Evolutionary conservation across 768 basidiomycete species (phyloP).

Genomic region (Suillus weaverae): DNA sequence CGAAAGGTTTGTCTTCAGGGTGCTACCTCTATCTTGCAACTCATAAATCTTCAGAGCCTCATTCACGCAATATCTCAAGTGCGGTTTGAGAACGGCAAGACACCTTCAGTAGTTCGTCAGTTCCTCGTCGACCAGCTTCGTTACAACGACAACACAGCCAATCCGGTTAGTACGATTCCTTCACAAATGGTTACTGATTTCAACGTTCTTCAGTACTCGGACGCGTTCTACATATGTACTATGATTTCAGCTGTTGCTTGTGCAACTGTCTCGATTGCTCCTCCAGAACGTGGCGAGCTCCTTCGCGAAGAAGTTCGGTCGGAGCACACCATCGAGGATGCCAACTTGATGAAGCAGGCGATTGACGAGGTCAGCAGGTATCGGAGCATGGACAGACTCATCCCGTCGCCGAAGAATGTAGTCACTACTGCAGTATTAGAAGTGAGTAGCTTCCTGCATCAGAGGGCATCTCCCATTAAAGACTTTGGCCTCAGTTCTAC

Average conservation of each 20-base stretch:
- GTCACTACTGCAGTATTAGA: constrained; percentile 90
- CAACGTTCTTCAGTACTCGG: constrained; percentile 65
- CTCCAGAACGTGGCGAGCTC: constrained; percentile 81
- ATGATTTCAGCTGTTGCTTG: constrained; percentile 82
- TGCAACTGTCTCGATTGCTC: constrained; percentile 71
- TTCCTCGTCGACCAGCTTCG: constrained; percentile 92
- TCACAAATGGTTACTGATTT: constrained; percentile 5
- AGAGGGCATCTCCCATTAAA: constrained; percentile 9
- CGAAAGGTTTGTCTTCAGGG: constrained; percentile 62
- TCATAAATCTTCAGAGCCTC: constrained; percentile 52
- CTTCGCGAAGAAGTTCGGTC: constrained; percentile 64
- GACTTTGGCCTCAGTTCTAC: constrained; percentile 57
- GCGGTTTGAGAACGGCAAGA: constrained; percentile 84
- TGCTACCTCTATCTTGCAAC: not conserved
- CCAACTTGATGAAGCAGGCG: constrained; percentile 69
- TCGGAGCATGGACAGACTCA: constrained; percentile 91
- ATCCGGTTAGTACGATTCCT: constrained; percentile 58
- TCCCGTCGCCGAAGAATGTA: constrained; percentile 92
- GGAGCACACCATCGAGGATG: constrained; percentile 69
- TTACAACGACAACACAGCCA: constrained; percentile 93
- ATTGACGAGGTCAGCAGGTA: constrained; percentile 86
- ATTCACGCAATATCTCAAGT: constrained; percentile 83
- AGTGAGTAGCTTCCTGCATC: constrained; percentile 45
- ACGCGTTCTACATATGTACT: constrained; percentile 86
- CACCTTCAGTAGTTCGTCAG: constrained; percentile 80